Conservation (phyloP, 1,284 basidiomycete species). For the Puccinia polysora region DNA sequence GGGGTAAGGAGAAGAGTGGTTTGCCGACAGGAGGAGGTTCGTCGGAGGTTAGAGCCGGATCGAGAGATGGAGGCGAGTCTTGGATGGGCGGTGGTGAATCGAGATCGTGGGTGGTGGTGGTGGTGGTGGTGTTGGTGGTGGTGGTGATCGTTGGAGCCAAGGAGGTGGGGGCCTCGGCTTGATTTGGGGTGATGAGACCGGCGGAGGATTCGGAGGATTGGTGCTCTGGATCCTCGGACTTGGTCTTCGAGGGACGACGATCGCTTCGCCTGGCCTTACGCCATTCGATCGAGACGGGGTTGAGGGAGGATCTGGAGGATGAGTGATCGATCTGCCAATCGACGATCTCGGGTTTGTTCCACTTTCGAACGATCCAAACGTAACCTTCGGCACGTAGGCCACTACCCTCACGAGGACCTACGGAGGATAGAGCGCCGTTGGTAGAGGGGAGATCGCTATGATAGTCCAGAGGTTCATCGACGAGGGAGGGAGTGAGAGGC, state of each 20-base stretch:
- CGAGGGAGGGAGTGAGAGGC: no score
- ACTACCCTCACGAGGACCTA: constrained; percentile 38
- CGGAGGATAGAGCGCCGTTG: not conserved
- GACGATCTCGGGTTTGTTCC: constrained; percentile 46
- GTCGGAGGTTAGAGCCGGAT: constrained; percentile 54
- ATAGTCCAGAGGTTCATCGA: not conserved
- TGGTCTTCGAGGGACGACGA: not conserved
- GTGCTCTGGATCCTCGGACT: not conserved
- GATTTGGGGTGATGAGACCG: not conserved
- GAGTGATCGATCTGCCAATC: constrained; percentile 1
- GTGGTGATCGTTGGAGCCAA: no score
- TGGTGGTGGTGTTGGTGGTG: constrained; percentile 14
- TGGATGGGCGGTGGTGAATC: constrained; percentile 43
- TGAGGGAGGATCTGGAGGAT: constrained; percentile 20
- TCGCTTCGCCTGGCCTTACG: constrained; percentile 49
- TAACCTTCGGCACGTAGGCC: constrained; percentile 49
- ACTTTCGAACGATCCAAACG: constrained; percentile 50
- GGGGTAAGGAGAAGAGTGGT: constrained; percentile 56
- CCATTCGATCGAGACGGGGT: constrained; percentile 46
- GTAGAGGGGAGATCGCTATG: constrained; percentile 7
- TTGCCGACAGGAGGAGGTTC: constrained; percentile 64
- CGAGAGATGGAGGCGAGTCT: constrained; percentile 46
- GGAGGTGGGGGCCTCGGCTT: not conserved
- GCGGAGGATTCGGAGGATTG: not conserved
- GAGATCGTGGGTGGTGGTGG: constrained; percentile 29